Evolutionary conservation across 345 rosid species (phyloP).

Genomic region (Eutrema heterophyllum): DNA sequence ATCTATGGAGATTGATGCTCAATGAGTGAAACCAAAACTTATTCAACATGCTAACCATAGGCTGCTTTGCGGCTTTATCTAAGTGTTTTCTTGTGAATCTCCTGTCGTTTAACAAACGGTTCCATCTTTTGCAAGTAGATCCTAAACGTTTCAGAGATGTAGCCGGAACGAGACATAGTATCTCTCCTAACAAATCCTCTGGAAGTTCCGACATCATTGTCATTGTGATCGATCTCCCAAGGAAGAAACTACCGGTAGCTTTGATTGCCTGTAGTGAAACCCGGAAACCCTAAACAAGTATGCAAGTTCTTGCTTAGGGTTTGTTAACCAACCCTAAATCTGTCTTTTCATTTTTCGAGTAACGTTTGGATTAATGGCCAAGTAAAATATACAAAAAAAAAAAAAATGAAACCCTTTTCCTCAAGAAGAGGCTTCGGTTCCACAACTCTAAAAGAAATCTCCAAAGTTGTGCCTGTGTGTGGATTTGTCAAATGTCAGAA

Average conservation of each 20-base stretch:
- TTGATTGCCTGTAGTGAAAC: not conserved
- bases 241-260: not conserved
- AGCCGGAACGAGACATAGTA: not conserved
- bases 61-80: not conserved
- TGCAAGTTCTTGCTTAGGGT: no score
- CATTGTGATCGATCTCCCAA: not conserved
- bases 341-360: not conserved
- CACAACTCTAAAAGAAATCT: not conserved
- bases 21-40: not conserved
- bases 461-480: not conserved
- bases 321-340: not conserved
- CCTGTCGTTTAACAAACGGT: not conserved
- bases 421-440: not conserved
- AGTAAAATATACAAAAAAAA: not conserved
- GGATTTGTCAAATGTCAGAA: not conserved
- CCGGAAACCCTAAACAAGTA: no score
- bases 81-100: not conserved
- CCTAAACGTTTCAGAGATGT: not conserved
- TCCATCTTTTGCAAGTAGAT: not conserved
- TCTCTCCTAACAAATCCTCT: not conserved
- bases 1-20: not conserved
- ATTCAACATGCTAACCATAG: not conserved
- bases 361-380: not conserved
- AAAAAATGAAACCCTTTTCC: not conserved
- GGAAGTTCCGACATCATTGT: not conserved